These are phyloP conservation scores for Leucoagaricus sp. DNA, from an alignment of 1,284 basidiomycete genomes.

Conservation along the genomic window DNA sequence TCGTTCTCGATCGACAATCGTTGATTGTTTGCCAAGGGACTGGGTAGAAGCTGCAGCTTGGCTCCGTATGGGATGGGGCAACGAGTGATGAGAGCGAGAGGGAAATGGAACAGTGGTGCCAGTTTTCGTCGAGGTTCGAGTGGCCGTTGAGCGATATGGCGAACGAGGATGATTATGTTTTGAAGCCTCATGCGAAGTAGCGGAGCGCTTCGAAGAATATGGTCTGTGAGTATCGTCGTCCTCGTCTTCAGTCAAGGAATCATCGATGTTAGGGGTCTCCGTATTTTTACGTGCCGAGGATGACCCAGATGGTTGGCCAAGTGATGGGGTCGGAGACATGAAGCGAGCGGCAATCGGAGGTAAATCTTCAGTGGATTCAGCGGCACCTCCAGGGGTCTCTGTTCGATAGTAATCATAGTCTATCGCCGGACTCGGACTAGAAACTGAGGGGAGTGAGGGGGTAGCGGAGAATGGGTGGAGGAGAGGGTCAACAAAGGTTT, in stretches of 20 bases:
- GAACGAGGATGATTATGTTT: slow-evolving; percentile 75
- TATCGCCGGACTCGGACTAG: slow-evolving; percentile 56
- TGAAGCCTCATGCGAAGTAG: slow-evolving; percentile 39
- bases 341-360: slow-evolving; percentile 91
- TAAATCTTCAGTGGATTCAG: slow-evolving; percentile 74
- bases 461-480: slow-evolving; percentile 80
- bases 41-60: slow-evolving; percentile 61
- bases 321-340: slow-evolving; percentile 65
- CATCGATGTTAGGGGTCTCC: slow-evolving; percentile 68
- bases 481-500: slow-evolving; percentile 89
- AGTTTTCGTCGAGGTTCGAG: slow-evolving; percentile 38
- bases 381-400: slow-evolving; percentile 45
- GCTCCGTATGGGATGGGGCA: slow-evolving; percentile 69
- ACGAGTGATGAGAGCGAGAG: slow-evolving; percentile 76
- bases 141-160: slow-evolving; percentile 65
- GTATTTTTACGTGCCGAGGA: slow-evolving; percentile 36
- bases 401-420: slow-evolving; percentile 69
- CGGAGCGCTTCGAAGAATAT: slow-evolving; percentile 42
- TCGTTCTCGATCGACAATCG: slow-evolving; percentile 49
- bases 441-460: slow-evolving; percentile 49
- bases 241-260: slow-evolving; percentile 70
- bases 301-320: slow-evolving; percentile 10
- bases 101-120: slow-evolving; percentile 70
- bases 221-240: slow-evolving; percentile 62
- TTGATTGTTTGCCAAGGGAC: slow-evolving; percentile 66